These are phyloP conservation scores for Sphagnum magellanicum DNA, from an alignment of 228 moss, liverwort and hornwort species.

Conservation along the genomic window DNA sequence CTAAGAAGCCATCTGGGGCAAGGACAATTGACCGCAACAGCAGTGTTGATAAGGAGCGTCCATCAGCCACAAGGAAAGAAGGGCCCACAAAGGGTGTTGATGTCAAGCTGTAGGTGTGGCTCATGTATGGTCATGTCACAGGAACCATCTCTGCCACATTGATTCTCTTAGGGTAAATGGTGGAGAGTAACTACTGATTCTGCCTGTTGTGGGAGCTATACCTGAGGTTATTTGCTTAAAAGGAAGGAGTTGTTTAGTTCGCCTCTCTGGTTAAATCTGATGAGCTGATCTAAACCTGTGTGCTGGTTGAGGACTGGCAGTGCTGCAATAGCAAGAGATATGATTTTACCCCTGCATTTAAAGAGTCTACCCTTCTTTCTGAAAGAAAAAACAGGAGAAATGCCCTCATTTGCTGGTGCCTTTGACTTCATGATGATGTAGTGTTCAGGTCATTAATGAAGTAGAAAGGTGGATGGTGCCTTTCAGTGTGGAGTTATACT, in stretches of 20 bases:
- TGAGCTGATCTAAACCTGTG: neutral
- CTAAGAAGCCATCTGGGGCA: constrained; percentile 35
- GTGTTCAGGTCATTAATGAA: constrained; percentile 1
- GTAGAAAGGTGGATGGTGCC: neutral
- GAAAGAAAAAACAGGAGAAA: neutral
- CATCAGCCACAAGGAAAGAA: constrained; percentile 13
- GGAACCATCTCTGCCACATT: neutral
- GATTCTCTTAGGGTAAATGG: neutral
- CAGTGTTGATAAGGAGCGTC: constrained; percentile 10
- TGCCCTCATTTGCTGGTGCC: neutral
- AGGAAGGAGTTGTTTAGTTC: neutral
- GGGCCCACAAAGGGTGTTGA: constrained; percentile 4
- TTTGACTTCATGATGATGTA: neutral
- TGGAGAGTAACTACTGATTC: neutral
- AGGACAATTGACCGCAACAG: constrained; percentile 32
- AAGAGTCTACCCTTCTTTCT: neutral
- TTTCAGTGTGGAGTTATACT: constrained; percentile 2
- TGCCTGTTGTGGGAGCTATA: neutral
- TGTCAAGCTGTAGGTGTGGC: constrained; percentile 3
- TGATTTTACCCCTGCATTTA: neutral
- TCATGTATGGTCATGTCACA: neutral
- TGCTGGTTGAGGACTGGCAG: neutral
- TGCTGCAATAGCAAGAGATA: neutral
- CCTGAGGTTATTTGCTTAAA: too few relatives aligned
- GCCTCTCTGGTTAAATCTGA: neutral